Conservation (phyloP, 345 rosid species). For the Gossypium rotundifolium region DNA sequence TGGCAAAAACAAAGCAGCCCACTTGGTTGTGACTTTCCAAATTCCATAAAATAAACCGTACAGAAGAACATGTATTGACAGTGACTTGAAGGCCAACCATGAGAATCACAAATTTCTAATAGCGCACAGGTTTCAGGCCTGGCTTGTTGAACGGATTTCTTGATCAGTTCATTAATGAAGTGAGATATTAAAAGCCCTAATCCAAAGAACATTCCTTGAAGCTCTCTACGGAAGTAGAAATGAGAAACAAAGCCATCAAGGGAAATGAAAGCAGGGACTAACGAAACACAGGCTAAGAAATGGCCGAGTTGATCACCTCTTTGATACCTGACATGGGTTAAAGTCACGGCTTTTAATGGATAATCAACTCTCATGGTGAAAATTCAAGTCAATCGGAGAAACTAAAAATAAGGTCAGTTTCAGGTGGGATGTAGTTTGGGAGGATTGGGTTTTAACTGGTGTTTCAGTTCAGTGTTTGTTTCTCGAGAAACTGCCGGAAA, state of each 20-base stretch:
- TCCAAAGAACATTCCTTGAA: slow-evolving; percentile 82
- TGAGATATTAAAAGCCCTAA: slow-evolving; percentile 79
- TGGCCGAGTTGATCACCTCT: slow-evolving; percentile 74
- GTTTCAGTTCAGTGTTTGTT: not conserved
- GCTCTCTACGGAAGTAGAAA: slow-evolving; percentile 89
- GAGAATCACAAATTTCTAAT: slow-evolving; percentile 93
- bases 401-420: not conserved
- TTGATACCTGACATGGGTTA: slow-evolving; percentile 81
- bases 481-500: not conserved
- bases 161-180: slow-evolving; percentile 66
- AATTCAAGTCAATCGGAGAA: not conserved
- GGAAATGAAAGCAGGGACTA: slow-evolving; percentile 80
- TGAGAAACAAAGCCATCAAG: slow-evolving; percentile 87
- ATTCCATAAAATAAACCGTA: slow-evolving; percentile 55
- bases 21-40: slow-evolving; percentile 42
- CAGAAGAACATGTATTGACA: slow-evolving; percentile 90
- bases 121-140: slow-evolving; percentile 77
- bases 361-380: not conserved
- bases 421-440: not conserved
- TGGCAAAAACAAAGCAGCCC: slow-evolving; percentile 34
- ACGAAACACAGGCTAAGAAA: slow-evolving; percentile 89
- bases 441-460: not conserved
- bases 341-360: slow-evolving; percentile 64
- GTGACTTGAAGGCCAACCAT: slow-evolving; percentile 99
- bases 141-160: slow-evolving; percentile 69